A percentile compares a stretch with the other conserved stretches of the same genome.
Conservation (phyloP, 2,329 filamentous ascomycete genomes). For the Achaetomium macrosporum region DNA sequence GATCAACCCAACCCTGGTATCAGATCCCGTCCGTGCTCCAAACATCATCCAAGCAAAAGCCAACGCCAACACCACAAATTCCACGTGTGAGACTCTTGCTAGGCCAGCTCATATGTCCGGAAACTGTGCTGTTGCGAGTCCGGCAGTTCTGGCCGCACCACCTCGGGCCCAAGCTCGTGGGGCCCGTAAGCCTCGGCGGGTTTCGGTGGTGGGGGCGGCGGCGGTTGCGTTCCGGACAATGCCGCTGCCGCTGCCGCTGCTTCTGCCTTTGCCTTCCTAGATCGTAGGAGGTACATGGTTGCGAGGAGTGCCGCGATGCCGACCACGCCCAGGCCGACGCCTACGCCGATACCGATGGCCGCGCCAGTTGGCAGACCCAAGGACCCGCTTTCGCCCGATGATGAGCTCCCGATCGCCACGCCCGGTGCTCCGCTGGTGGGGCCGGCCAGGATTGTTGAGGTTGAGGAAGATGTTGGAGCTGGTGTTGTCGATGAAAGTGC, state of each 20-base stretch:
- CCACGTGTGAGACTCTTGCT: too few species aligned
- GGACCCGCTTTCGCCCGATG: neutral
- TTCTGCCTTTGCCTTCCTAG: neutral
- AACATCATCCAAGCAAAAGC: too few species aligned
- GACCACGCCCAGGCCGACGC: neutral
- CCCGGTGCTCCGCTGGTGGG: neutral
- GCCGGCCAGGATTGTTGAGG: neutral
- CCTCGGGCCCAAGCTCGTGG: neutral
- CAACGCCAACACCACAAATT: too few species aligned
- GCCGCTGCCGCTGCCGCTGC: neutral
- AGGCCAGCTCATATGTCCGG: neutral
- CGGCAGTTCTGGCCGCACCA: neutral
- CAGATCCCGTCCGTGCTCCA: neutral
- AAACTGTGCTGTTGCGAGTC: neutral
- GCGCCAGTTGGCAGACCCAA: neutral
- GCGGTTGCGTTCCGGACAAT: neutral
- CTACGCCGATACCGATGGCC: neutral
- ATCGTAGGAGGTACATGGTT: neutral
- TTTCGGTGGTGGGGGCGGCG: neutral
- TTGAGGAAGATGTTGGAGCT: neutral
- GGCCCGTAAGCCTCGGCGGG: neutral
- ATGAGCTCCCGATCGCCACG: neutral
- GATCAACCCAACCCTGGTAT: neutral
- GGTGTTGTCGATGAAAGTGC: neutral
- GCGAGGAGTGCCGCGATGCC: neutral